Evolutionary conservation across 768 basidiomycete genomes (phyloP), one percentile per base, ranked within the genome.

Genomic region (Termitomyces titanicus): DNA sequence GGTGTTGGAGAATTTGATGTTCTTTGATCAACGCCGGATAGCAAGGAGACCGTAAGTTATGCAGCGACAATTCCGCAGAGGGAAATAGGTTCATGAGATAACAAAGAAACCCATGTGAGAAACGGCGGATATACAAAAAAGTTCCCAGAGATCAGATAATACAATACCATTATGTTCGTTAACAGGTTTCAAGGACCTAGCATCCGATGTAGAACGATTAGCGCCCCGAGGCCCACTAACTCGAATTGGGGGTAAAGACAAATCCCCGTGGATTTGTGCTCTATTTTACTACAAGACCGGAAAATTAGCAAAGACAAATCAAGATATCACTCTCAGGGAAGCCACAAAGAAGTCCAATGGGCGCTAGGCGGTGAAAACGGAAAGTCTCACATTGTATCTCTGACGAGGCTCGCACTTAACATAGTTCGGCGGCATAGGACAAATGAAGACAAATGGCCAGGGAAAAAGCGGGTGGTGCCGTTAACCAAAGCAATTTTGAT

Each of bases 321-420:
- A n/a, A n/a, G n/a, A n/a, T n/a, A n/a, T n/a, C n/a, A n/a, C n/a
- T n/a, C n/a, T n/a, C 5, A 38, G 24, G 38, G n/a, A 46, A 27
- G 48, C 22, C 20, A 51, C 27, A n/a, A 31, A 12, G 25, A 15
- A 45, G 11, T n/a, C n/a, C 15, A 35, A 24, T 15, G 56, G 42
- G 38, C 40, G 40, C 46, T 35, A 42, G 45, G 47, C 50, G 58
- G 45, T 43, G 44, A 39, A 52, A 47, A 25, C 58, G 58, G 58
- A 59, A 50, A 39, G 18, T 15, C 9, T 29, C 29, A 29, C 29
- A 29, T 29, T 9, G 29, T 29, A 9, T 29, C 29, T 29, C 29
- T 29, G 29, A 29, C 29, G 29, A 29, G n/a, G 9, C 29, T 29
- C 9, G 29, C 3, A 29, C 29, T 4, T 29, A 29, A 3, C 9